Base-by-base conservation (phyloP, 768 basidiomycete species). In the Mycena sanguinolenta region DNA sequence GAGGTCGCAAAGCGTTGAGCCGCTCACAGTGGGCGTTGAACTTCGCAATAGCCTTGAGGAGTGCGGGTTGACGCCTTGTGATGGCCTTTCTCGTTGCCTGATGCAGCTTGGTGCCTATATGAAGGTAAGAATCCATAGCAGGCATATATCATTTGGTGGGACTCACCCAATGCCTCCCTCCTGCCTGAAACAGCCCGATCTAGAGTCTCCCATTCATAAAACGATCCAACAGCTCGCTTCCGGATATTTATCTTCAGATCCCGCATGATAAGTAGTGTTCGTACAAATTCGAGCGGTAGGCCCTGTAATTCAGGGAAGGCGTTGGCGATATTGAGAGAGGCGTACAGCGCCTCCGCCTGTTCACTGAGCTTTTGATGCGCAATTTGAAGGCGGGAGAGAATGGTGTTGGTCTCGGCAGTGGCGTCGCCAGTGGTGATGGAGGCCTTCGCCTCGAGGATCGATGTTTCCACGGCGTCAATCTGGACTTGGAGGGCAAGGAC, bases 161-260 rank as follows among this genome's bases (percentile, higher is more conserved):
- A 60, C 76, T 19, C 42, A 84, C 84, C 83, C 2, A 84, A 72
- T 3, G 81, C 63, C 27, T 81, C 68, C 10, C 81, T 70, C 4
- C 69, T 34, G 2, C 82, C 77, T 4, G 79, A 74, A 6, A 78
- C 77, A 2, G 83, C 81, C 30, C 77, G 78, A 58, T 82, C 78
- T 1, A 83, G 73, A 17, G 71, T 75, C 19, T 84, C 82, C 79
- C 79, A 81, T 54, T 83, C 81, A 30, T 81, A 80, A 44, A 84
- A 83, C 19, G 76, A 77, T 0, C 78, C 76, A 13, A 83, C 76
- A 0, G 79, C 80, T 14, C 74, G 67, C 63, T 79, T 80, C 10
- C 78, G 67, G 6, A 84, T 81, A 57, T 80, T 82, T 21, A 83
- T 81, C 63, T 85, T 86, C 28, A 83, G 74, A 67, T 84, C 82